These are phyloP conservation scores for Pyrenophora tritici-repentis DNA, from an alignment of 2,329 filamentous ascomycete genomes.

Conservation along the genomic window DNA sequence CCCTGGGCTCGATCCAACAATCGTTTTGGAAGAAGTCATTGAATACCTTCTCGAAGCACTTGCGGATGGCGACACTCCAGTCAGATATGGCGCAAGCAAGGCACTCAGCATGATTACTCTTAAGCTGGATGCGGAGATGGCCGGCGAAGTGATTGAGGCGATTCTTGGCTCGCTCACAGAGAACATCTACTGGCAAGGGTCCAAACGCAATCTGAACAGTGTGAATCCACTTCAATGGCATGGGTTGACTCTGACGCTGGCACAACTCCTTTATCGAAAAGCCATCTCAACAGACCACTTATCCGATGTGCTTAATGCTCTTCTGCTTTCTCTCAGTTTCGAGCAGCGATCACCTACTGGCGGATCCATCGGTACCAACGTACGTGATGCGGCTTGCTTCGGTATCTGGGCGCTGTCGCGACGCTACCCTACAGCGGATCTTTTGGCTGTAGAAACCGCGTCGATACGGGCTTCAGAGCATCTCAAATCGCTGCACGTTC, in stretches of 20 bases:
- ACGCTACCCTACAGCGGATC: slow-evolving; percentile 80
- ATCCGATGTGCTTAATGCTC: slow-evolving; percentile 72
- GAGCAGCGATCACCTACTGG: slow-evolving; percentile 87
- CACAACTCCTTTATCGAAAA: slow-evolving; percentile 82
- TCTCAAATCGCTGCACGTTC: slow-evolving; percentile 53
- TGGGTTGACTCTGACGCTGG: slow-evolving; percentile 83
- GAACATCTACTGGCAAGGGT: slow-evolving; percentile 62
- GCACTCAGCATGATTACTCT: slow-evolving; percentile 85
- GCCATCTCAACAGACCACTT: slow-evolving; percentile 75
- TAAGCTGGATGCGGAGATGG: slow-evolving; percentile 79
- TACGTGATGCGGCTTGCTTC: slow-evolving; percentile 94
- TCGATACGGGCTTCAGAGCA: slow-evolving; percentile 52
- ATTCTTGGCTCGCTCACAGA: slow-evolving; percentile 72
- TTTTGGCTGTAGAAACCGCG: slow-evolving; percentile 63
- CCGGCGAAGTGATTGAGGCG: slow-evolving; percentile 82
- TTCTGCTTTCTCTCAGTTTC: slow-evolving; percentile 81
- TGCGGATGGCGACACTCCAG: slow-evolving; percentile 86
- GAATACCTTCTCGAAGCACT: slow-evolving; percentile 78
- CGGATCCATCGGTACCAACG: slow-evolving; percentile 83
- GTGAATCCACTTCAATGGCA: slow-evolving; percentile 90
- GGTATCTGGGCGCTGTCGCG: slow-evolving; percentile 92
- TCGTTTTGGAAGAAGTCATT: slow-evolving; percentile 74
- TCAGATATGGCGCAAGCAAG: slow-evolving; percentile 89
- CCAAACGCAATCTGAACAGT: slow-evolving; percentile 67
- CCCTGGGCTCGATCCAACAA: slow-evolving; percentile 45